Evolutionary conservation across 305 asterid species (phyloP).

Genomic region (Fraxinus dipetala): DNA sequence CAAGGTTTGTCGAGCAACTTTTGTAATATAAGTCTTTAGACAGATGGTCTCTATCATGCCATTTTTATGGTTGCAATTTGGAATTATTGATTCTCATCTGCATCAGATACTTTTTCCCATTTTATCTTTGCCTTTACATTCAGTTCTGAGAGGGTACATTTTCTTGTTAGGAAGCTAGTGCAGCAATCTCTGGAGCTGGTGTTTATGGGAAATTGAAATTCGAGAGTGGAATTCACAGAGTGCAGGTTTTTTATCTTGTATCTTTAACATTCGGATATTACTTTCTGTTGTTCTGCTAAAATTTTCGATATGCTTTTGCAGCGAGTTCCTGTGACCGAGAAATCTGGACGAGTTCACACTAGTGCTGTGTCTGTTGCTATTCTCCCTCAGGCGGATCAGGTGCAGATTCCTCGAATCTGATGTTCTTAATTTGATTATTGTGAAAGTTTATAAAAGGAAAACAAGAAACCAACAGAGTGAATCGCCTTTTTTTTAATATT

Average conservation of each 20-base stretch:
- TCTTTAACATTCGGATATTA: constrained; percentile 4
- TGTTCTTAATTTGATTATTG: constrained; percentile 3
- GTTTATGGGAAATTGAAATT: constrained; percentile 91
- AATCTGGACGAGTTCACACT: constrained; percentile 92
- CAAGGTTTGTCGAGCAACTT: constrained; percentile 51
- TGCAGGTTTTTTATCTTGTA: constrained; percentile 56
- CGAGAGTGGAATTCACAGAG: constrained; percentile 97
- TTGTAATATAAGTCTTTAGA: neutral
- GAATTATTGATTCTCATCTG: neutral
- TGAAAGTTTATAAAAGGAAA: neutral
- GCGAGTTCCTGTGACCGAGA: constrained; percentile 96
- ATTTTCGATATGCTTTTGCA: constrained; percentile 31
- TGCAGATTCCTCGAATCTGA: constrained; percentile 22
- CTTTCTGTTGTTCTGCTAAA: constrained; percentile 5
- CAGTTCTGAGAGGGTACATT: constrained; percentile 17
- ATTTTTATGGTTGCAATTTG: neutral
- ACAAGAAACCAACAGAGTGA: neutral
- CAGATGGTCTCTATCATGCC: neutral
- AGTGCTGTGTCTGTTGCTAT: constrained; percentile 92
- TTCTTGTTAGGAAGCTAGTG: constrained; percentile 77
- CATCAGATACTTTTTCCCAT: constrained; percentile 15
- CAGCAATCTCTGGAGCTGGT: constrained; percentile 82
- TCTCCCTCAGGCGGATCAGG: constrained; percentile 99
- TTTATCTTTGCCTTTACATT: constrained; percentile 1
- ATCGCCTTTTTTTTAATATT: neutral